Evolutionary conservation across 495 filamentous ascomycete species (phyloP).

Genomic region (Trichoderma orchidacearum): DNA sequence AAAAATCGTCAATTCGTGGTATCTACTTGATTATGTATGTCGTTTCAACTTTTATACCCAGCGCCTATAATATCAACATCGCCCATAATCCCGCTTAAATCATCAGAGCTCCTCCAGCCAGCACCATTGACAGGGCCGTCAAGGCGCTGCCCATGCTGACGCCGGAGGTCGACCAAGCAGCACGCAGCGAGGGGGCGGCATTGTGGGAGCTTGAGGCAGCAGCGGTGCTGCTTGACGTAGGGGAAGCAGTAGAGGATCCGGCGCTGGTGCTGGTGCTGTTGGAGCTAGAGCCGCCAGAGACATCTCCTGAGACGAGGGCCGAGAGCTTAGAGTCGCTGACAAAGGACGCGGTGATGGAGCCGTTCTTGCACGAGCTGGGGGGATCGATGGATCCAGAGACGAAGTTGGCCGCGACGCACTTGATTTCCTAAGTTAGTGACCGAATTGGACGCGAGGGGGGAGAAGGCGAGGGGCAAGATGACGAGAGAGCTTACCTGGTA

Average conservation of each 20-base stretch:
- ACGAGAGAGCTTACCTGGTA: constrained; percentile 34
- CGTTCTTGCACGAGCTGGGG: constrained; percentile 25
- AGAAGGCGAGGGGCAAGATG: not conserved
- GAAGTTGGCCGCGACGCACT: constrained; percentile 40
- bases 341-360: constrained; percentile 21
- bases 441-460: not conserved
- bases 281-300: constrained; percentile 3
- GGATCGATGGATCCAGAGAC: constrained; percentile 21
- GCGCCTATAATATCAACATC: too few relatives aligned
- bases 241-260: constrained; percentile 1
- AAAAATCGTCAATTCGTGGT: too few relatives aligned
- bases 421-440: not conserved
- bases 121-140: constrained; percentile 9
- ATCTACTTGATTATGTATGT: too few relatives aligned
- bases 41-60: too few relatives aligned
- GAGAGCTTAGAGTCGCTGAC: constrained; percentile 18
- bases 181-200: constrained; percentile 8
- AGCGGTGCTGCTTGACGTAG: constrained; percentile 4
- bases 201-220: constrained; percentile 7
- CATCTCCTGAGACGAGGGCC: constrained; percentile 10
- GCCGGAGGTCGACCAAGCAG: not conserved
- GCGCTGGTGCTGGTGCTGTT: not conserved
- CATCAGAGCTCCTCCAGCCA: constrained; percentile 11
- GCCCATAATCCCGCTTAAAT: constrained; percentile 8
- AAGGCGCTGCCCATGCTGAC: constrained; percentile 5